Evolutionary conservation across 169 alveolate genomes (phyloP).

Genomic region (Plasmodium vivax): DNA sequence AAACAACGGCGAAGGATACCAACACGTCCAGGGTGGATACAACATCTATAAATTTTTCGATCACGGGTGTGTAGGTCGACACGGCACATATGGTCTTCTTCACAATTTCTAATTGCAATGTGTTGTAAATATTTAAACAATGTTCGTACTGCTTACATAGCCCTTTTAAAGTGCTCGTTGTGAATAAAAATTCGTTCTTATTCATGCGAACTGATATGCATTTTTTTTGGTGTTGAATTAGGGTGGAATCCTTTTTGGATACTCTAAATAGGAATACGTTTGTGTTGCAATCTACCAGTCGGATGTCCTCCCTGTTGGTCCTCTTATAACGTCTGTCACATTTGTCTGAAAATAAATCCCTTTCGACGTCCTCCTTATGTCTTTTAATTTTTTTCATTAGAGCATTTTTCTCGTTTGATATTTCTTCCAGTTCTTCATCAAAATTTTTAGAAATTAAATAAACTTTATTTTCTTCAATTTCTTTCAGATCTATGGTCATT

Average conservation of each 20-base stretch:
- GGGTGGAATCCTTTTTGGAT: slow-evolving; percentile 86
- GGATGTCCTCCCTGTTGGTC: slow-evolving; percentile 78
- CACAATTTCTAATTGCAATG: slow-evolving; percentile 88
- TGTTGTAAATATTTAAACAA: slow-evolving; percentile 85
- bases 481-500: slow-evolving; percentile 92
- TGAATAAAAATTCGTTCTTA: slow-evolving; percentile 87
- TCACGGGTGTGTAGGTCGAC: slow-evolving; percentile 95
- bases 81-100: slow-evolving; percentile 94
- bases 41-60: slow-evolving; percentile 90
- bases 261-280: slow-evolving; percentile 90
- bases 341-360: slow-evolving; percentile 81
- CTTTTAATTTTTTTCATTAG: slow-evolving; percentile 87
- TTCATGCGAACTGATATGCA: slow-evolving; percentile 48
- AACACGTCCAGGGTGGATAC: slow-evolving; percentile 95
- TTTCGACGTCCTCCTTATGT: slow-evolving; percentile 85
- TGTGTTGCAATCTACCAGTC: slow-evolving; percentile 85
- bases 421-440: slow-evolving; percentile 83
- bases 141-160: slow-evolving; percentile 86
- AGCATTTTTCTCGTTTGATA: slow-evolving; percentile 83
- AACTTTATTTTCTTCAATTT: slow-evolving; percentile 89
- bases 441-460: slow-evolving; percentile 89
- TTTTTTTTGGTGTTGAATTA: slow-evolving; percentile 76
- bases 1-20: slow-evolving; percentile 93
- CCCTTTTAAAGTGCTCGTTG: slow-evolving; percentile 86
- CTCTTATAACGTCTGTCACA: slow-evolving; percentile 77